These are phyloP conservation scores for Odonthalia washingtoniensis DNA, from an alignment of 31 red algal species.

Conservation along the genomic window DNA sequence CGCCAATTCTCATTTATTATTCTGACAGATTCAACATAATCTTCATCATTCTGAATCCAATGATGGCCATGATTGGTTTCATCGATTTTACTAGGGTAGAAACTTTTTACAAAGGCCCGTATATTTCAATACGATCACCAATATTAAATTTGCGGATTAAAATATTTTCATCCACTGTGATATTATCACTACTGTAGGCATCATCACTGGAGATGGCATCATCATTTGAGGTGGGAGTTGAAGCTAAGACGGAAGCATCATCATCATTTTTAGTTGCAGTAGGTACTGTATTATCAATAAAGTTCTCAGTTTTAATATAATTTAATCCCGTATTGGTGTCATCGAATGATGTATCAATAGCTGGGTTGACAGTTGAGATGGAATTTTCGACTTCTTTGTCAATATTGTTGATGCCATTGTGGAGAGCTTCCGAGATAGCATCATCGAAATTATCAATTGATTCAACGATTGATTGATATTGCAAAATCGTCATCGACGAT, in stretches of 20 bases:
- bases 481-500: background rate
- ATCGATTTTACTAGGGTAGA: background rate
- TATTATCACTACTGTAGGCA: too few species aligned
- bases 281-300: too few species aligned
- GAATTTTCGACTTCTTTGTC: too few species aligned
- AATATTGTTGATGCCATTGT: background rate
- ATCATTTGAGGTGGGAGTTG: too few species aligned
- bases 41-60: background rate
- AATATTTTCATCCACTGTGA: too few species aligned
- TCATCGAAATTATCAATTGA: background rate
- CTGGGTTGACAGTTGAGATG: background rate
- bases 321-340: background rate
- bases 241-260: too few species aligned
- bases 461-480: background rate
- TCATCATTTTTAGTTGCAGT: too few species aligned
- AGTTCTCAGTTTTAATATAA: background rate
- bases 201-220: too few species aligned
- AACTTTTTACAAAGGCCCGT: background rate
- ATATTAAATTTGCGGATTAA: background rate
- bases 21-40: background rate
- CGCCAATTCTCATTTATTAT: background rate
- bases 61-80: background rate
- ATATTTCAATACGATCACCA: background rate
- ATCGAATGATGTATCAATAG: background rate
- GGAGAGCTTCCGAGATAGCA: background rate